These are phyloP conservation scores for Coemansia interrupta DNA, from an alignment of 192 early-diverging fungal genomes.

Conservation along the genomic window DNA sequence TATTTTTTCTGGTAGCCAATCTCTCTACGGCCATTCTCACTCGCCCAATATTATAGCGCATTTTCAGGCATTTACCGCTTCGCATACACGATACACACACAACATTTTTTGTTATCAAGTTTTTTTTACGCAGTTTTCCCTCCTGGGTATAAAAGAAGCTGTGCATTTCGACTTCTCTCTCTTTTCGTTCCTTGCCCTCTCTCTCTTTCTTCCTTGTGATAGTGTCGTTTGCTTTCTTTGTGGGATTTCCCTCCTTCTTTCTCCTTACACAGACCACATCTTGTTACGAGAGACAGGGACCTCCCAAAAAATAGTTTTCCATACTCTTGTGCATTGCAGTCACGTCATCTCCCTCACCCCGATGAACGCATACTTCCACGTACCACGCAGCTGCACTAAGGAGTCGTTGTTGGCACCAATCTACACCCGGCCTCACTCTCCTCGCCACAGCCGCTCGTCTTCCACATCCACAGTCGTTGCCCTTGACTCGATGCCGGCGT, in stretches of 20 bases:
- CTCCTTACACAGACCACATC: too few species aligned
- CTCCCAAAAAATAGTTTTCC: too few species aligned
- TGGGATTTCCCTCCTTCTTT: too few species aligned
- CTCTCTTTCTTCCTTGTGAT: too few species aligned
- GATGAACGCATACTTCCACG: conserved; percentile 7
- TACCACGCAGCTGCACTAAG: conserved; percentile 1
- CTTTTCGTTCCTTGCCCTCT: background rate
- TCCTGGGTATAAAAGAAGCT: background rate
- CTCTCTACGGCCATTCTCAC: conserved; percentile 1
- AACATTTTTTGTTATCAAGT: too few species aligned
- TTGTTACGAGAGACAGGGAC: too few species aligned
- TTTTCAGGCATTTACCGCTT: background rate
- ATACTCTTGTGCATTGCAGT: too few species aligned
- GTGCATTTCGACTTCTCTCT: background rate
- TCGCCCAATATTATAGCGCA: background rate
- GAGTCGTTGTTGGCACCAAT: conserved; percentile 8
- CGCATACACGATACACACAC: too few species aligned
- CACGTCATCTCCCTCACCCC: background rate
- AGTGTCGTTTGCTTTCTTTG: too few species aligned
- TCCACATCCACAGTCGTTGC: conserved; percentile 32
- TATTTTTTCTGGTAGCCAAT: background rate
- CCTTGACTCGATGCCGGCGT: background rate
- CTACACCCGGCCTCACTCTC: conserved; percentile 3
- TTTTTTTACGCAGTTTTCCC: too few species aligned
- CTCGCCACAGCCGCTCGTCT: conserved; percentile 33